Conservation (phyloP, 2,329 filamentous ascomycete species). For the Aspergillus ochraceus region DNA sequence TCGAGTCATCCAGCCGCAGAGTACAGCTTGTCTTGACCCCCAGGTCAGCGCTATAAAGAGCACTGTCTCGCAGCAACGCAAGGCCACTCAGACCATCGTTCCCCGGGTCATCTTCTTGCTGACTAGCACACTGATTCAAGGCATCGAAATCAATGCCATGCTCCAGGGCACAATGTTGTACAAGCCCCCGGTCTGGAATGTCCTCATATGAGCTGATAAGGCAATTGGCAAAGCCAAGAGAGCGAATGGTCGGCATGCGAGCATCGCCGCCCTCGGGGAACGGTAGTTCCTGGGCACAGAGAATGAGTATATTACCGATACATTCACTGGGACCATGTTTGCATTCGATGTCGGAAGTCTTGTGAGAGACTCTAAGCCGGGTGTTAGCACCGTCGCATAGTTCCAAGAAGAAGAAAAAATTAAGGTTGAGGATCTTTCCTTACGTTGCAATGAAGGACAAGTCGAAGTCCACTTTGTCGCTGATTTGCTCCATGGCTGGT, state of each 20-base stretch:
- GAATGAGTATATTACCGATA: conserved; percentile 89
- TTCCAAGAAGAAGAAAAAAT: neutral
- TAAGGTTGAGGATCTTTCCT: neutral
- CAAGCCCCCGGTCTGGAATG: conserved; percentile 75
- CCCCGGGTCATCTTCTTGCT: conserved; percentile 69
- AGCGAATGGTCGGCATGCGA: conserved; percentile 71
- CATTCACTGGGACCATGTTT: conserved; percentile 89
- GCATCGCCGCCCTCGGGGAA: conserved; percentile 32
- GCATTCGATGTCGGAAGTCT: conserved; percentile 81
- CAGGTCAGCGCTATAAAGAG: conserved; percentile 57
- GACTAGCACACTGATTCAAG: conserved; percentile 78
- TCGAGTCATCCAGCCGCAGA: conserved; percentile 72
- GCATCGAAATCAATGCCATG: conserved; percentile 81
- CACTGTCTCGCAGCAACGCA: conserved; percentile 45
- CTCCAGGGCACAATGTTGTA: conserved; percentile 86
- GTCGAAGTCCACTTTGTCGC: conserved; percentile 84
- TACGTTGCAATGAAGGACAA: conserved; percentile 85
- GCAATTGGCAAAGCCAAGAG: conserved; percentile 92
- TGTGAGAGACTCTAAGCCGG: conserved; percentile 56
- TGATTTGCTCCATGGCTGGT: conserved; percentile 79
- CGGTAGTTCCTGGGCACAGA: conserved; percentile 76
- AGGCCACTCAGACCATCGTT: conserved; percentile 44
- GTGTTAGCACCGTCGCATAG: conserved; percentile 5
- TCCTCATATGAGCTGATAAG: conserved; percentile 71
- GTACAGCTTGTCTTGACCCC: conserved; percentile 74